A percentile compares a stretch with the other conserved stretches of the same genome.
Conservation (phyloP, 495 filamentous ascomycete genomes). For the Lophium mytilinum region DNA sequence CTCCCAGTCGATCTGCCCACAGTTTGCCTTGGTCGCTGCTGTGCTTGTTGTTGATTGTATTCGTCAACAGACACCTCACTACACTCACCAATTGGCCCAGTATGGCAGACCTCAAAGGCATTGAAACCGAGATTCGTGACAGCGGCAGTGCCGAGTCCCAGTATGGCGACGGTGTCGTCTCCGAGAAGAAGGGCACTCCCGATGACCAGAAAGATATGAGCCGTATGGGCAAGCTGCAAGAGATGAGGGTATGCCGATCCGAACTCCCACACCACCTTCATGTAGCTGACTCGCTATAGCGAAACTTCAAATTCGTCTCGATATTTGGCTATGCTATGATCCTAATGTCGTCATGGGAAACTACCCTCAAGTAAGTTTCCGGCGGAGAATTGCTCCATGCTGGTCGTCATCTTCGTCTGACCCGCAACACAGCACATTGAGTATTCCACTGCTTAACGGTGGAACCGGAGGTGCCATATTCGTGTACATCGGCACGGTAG, state of each 20-base stretch:
- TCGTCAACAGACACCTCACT: too few relatives aligned
- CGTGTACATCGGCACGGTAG: background rate
- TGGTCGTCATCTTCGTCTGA: background rate
- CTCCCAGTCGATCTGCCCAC: too few relatives aligned
- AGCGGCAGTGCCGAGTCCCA: conserved; percentile 15
- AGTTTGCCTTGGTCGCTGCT: too few relatives aligned
- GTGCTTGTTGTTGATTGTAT: too few relatives aligned
- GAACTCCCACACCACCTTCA: background rate
- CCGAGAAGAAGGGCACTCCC: conserved; percentile 18
- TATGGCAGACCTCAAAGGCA: conserved; percentile 14
- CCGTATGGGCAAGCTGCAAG: conserved; percentile 22
- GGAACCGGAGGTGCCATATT: conserved; percentile 6
- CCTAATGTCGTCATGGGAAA: conserved; percentile 17
- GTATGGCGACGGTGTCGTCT: conserved; percentile 2
- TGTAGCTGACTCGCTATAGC: background rate
- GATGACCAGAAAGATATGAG: conserved; percentile 15
- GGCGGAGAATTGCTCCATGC: background rate
- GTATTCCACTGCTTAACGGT: conserved; percentile 2
- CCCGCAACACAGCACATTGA: background rate
- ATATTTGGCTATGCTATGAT: conserved; percentile 26
- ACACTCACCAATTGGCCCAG: background rate
- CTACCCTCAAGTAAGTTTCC: background rate
- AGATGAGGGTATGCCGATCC: conserved; percentile 12
- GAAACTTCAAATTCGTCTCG: conserved; percentile 24
- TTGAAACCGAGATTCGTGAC: conserved; percentile 5